Base-by-base conservation (phyloP, 225 moss, liverwort and hornwort species). In the Marchantia paleacea region DNA sequence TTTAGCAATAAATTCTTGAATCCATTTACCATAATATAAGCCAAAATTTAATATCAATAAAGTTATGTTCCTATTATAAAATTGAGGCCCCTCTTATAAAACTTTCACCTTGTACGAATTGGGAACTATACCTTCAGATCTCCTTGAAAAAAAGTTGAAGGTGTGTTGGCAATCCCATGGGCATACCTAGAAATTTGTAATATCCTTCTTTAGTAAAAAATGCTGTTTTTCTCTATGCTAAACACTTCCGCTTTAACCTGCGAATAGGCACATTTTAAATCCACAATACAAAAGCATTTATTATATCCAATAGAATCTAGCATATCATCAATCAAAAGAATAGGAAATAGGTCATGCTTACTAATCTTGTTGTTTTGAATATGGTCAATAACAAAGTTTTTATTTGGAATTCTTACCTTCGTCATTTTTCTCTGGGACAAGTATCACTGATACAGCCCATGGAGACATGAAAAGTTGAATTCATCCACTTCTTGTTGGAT, bases 361-460 rank as follows among this genome's bases (percentile, higher is more conserved):
- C 77, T 82, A 8, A 76, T 22, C 28, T 58, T 60, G 70, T 78
- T 70, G 0, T 57, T 14, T 20, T 39, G 67, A 20, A 25, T 9
- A 31, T 19, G 77, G 48, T 82, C 64, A 0, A 75, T 53, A 69
- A 51, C 22, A 54, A 29, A 16, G 30, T 67, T 80, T 80, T 2
- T 39, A 16, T 0, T 15, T 1, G 0, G 13, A 0, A 12, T 28
- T 12, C 6, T 71, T 52, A 15, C 70, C 79, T 52, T 58, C 7
- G 14, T 80, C 79, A 80, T 80, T 20, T 39, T 47, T 80, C 71
- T 29, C n/a, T n/a, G 65, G 65, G 31, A 78, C 50, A 18, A 78
- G 24, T 5, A 65, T 12, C 19, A 78, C 55, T 0, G 79, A 52
- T 0, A 70, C 52, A 26, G 52, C 15, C 79, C 70, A 71, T 0